Evolutionary conservation across 805 yeast species (phyloP).

Genomic region (Pichia sporocuriosa): DNA sequence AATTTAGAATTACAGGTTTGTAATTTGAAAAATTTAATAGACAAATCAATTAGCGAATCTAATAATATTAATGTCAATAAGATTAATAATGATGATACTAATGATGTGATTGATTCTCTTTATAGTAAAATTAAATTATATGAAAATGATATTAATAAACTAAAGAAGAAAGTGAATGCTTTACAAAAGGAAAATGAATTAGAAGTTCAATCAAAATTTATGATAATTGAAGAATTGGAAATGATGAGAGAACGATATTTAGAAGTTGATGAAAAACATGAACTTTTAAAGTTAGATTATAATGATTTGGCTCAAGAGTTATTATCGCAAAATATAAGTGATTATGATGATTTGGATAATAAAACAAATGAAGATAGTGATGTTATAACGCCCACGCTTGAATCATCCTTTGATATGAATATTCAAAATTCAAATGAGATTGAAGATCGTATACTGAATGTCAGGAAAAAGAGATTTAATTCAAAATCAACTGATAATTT

Average conservation of each 20-base stretch:
- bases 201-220: slow-evolving; percentile 44
- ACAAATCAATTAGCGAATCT: too few relatives aligned
- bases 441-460: neutral
- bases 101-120: slow-evolving; percentile 12
- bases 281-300: slow-evolving; percentile 24
- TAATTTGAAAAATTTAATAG: neutral
- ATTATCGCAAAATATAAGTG: slow-evolving; percentile 8
- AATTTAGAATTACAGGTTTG: slow-evolving; percentile 24
- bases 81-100: slow-evolving; percentile 4
- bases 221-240: slow-evolving; percentile 51
- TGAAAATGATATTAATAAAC: slow-evolving; percentile 19
- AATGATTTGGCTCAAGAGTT: slow-evolving; percentile 25
- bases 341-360: slow-evolving; percentile 5
- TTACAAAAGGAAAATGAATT: slow-evolving; percentile 45
- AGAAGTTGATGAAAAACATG: slow-evolving; percentile 25
- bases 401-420: neutral
- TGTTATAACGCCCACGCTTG: neutral
- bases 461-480: slow-evolving; percentile 10
- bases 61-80: neutral
- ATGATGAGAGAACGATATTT: slow-evolving; percentile 34
- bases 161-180: slow-evolving; percentile 29
- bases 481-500: slow-evolving; percentile 5
- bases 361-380: slow-evolving; percentile 1
- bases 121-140: slow-evolving; percentile 8
- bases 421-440: neutral